Percentiles rank a stretch among this genome's conserved stretches.
phyloP scores from a whole-genome alignment of 495 filamentous ascomycete species.

The Aspergillus olivimuriae region DNA sequence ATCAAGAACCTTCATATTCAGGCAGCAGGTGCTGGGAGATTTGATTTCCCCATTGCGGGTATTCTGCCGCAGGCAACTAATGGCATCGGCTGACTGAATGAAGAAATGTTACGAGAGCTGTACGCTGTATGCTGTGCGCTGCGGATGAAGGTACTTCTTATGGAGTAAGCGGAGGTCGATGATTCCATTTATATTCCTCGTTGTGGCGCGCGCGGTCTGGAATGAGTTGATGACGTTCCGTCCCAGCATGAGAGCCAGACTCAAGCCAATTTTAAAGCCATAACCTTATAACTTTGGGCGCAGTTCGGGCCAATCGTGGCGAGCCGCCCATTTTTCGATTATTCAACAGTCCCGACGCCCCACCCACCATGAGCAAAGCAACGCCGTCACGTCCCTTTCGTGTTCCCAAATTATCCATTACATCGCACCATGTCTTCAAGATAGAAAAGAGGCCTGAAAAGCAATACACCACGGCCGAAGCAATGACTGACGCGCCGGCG shows the following conservation, averaged over 20 bases:
- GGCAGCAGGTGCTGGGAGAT: constrained; percentile 19
- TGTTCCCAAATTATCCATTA: constrained; percentile 7
- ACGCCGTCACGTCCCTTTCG: constrained; percentile 9
- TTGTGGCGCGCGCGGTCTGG: constrained; percentile 5
- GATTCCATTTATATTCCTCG: constrained; percentile 9
- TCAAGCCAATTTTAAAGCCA: too few species aligned
- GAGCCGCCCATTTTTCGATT: constrained; percentile 9
- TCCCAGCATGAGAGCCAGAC: too few species aligned
- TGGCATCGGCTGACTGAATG: constrained; percentile 15
- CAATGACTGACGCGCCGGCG: constrained; percentile 8
- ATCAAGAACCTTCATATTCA: constrained; percentile 23
- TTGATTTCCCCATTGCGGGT: constrained; percentile 20
- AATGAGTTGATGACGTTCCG: constrained; percentile 9
- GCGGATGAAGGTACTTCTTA: constrained; percentile 8
- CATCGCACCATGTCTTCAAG: constrained; percentile 6
- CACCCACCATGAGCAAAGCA: constrained; percentile 8
- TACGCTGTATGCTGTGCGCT: constrained; percentile 12
- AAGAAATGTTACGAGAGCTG: constrained; percentile 16
- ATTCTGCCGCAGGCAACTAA: constrained; percentile 18
- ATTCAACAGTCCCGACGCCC: constrained; percentile 11
- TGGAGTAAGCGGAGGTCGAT: constrained; percentile 5
- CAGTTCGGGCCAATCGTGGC: too few species aligned
- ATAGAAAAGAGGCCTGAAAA: constrained; percentile 4
- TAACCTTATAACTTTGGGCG: too few species aligned
- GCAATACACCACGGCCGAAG: constrained; percentile 8